Percentiles rank a stretch among this genome's conserved stretches.
Conservation (phyloP, 257 asterid genomes). For the Rubia yunnanensis region DNA sequence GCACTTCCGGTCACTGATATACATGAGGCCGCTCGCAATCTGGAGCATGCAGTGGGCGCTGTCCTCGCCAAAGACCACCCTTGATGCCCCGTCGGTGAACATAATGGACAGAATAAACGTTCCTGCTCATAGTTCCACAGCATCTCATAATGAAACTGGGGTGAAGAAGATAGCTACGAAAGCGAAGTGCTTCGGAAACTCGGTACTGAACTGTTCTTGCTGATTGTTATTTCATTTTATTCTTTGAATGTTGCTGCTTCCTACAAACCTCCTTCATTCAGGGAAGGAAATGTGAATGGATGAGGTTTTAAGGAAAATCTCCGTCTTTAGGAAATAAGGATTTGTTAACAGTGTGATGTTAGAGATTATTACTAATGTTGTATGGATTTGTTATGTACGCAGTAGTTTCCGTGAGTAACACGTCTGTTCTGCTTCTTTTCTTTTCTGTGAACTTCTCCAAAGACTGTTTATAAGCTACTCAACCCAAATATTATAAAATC, state of each 20-base stretch:
- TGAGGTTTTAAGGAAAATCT: constrained; percentile 2
- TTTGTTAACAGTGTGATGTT: background rate
- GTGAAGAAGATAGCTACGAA: constrained; percentile 46
- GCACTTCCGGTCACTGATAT: constrained; percentile 83
- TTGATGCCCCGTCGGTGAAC: constrained; percentile 40
- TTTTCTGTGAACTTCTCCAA: too few relatives aligned
- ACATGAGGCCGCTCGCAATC: constrained; percentile 93
- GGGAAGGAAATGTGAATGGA: background rate
- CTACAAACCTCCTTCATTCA: constrained; percentile 16
- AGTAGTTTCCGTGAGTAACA: background rate
- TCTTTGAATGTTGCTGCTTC: constrained; percentile 7
- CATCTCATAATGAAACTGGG: constrained; percentile 34
- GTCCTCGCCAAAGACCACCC: constrained; percentile 39
- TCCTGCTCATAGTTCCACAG: constrained; percentile 14
- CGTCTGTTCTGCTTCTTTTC: too few relatives aligned
- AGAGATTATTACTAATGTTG: background rate
- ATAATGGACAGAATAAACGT: constrained; percentile 48
- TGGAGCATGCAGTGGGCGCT: constrained; percentile 97
- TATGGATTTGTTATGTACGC: background rate
- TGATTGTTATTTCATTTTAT: constrained; percentile 14
- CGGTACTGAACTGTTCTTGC: constrained; percentile 72
- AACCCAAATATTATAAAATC: too few relatives aligned
- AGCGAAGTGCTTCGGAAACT: constrained; percentile 52
- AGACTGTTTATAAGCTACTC: too few relatives aligned
- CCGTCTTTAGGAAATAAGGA: background rate